These are phyloP conservation scores for Phytophthora sp. DNA, from an alignment of 352 stramenopile species.

Conservation along the genomic window DNA sequence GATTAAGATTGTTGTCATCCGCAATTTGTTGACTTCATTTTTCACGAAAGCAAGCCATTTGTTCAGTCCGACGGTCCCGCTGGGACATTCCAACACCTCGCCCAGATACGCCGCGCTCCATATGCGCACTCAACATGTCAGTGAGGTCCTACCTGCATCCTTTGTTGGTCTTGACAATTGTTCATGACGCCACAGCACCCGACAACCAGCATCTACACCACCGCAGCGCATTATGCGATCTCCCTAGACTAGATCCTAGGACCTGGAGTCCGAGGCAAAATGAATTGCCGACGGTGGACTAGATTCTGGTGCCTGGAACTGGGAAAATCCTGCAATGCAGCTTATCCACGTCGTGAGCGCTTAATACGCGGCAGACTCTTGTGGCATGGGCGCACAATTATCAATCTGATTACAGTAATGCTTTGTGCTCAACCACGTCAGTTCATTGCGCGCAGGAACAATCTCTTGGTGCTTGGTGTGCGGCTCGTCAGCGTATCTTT, in stretches of 20 bases:
- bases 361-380: constrained; percentile 13
- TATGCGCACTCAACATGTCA: too few relatives aligned
- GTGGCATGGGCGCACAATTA: neutral
- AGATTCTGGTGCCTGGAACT: constrained; percentile 7
- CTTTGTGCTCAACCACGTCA: constrained; percentile 6
- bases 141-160: too few relatives aligned
- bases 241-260: constrained; percentile 10
- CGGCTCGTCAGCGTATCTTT: constrained; percentile 25
- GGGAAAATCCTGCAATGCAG: neutral
- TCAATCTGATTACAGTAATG: constrained; percentile 3
- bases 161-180: too few relatives aligned
- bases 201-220: too few relatives aligned
- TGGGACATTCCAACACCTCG: too few relatives aligned
- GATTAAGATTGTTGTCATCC: too few relatives aligned
- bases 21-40: too few relatives aligned
- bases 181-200: too few relatives aligned
- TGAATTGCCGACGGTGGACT: neutral
- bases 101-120: too few relatives aligned
- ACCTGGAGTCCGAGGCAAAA: constrained; percentile 7
- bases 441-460: constrained; percentile 15
- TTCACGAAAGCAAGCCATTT: too few relatives aligned
- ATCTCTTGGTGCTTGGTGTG: constrained; percentile 29
- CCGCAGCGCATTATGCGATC: too few relatives aligned
- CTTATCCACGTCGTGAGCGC: neutral
- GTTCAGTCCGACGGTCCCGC: too few relatives aligned